phyloP scores from a whole-genome alignment of 306 rosid species.

The Mimosa pudica region DNA sequence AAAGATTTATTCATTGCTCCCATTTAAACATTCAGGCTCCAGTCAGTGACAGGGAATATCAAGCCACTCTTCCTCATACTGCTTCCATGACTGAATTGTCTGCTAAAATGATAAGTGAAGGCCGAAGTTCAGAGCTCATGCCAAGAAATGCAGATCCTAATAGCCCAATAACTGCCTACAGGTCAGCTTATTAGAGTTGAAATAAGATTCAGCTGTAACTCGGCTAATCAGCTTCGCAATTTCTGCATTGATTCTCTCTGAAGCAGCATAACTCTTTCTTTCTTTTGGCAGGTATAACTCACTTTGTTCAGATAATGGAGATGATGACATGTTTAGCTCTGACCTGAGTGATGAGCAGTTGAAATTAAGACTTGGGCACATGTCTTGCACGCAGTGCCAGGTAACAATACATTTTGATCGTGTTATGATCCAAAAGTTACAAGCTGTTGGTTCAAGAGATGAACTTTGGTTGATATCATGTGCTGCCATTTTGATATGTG shows the following conservation, averaged over 20 bases:
- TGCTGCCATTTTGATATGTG: neutral
- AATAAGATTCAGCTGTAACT: constrained; percentile 4
- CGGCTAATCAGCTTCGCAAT: too few relatives aligned
- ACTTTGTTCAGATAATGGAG: constrained; percentile 88
- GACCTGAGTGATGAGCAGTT: constrained; percentile 96
- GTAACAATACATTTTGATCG: constrained; percentile 40
- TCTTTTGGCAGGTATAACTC: constrained; percentile 81
- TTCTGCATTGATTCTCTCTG: constrained; percentile 9
- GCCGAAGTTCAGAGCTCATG: constrained; percentile 75
- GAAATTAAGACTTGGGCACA: constrained; percentile 83
- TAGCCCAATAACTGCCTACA: constrained; percentile 83
- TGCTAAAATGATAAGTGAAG: constrained; percentile 86
- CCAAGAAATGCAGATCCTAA: constrained; percentile 75
- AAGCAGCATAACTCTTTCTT: neutral
- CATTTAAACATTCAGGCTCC: constrained; percentile 78
- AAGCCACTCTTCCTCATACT: constrained; percentile 88
- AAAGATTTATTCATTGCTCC: constrained; percentile 30
- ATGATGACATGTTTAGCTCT: constrained; percentile 96
- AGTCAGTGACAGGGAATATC: constrained; percentile 91
- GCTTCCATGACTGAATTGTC: constrained; percentile 92
- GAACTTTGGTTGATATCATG: neutral
- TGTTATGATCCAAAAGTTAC: constrained; percentile 12
- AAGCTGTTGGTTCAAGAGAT: constrained; percentile 1
- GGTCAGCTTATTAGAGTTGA: constrained; percentile 55
- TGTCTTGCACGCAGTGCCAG: constrained; percentile 89